These are phyloP conservation scores for Puccinia hordei DNA, from an alignment of 1,284 basidiomycete genomes.

Conservation along the genomic window DNA sequence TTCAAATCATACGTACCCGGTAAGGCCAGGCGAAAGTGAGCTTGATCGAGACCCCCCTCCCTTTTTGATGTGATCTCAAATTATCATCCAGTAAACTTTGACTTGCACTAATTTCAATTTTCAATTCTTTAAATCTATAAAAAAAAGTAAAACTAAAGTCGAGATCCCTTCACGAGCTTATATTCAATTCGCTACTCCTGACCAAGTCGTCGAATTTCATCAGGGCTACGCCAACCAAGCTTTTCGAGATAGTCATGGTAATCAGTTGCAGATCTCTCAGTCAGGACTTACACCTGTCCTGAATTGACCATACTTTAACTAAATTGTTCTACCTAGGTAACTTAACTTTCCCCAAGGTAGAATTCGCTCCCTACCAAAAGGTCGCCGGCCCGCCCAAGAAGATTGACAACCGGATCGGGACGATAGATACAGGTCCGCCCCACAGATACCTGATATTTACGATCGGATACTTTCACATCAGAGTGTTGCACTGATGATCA, in stretches of 20 bases:
- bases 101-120: neutral
- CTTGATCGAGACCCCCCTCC: neutral
- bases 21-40: constrained; percentile 53
- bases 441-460: neutral
- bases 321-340: constrained; percentile 64
- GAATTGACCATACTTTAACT: neutral
- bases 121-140: neutral
- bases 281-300: neutral
- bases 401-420: constrained; percentile 69
- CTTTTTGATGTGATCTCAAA: neutral
- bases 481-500: constrained; percentile 58
- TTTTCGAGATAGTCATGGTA: constrained; percentile 77
- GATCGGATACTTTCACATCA: neutral
- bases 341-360: constrained; percentile 83
- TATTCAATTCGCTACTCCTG: constrained; percentile 78
- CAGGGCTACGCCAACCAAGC: constrained; percentile 85
- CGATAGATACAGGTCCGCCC: constrained; percentile 72
- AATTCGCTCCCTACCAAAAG: constrained; percentile 91
- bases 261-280: too few species aligned
- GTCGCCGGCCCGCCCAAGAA: constrained; percentile 74
- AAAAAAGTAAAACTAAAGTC: constrained; percentile 38
- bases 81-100: neutral
- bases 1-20: constrained; percentile 50
- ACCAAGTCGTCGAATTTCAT: constrained; percentile 74
- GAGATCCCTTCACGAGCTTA: constrained; percentile 66